phyloP scores from a whole-genome alignment of 306 rosid genomes.

The Fragaria iinumae region DNA sequence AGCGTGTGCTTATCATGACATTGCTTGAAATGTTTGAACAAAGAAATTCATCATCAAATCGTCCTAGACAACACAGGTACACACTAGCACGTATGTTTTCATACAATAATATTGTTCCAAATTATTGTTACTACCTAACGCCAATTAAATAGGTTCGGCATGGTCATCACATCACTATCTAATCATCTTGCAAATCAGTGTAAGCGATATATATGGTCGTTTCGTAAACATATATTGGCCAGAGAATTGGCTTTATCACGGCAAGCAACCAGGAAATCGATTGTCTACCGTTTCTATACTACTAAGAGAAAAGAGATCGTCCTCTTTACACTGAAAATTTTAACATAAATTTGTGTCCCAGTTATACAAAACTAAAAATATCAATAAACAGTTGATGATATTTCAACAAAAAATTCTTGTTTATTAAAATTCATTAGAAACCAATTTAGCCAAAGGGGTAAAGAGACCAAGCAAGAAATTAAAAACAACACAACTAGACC shows the following conservation, averaged over 20 bases:
- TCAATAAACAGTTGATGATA: no score
- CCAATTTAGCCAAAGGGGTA: no score
- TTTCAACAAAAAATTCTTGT: no score
- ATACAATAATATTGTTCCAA: background rate
- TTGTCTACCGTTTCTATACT: no score
- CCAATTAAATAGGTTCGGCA: background rate
- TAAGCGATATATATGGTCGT: background rate
- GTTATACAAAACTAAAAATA: no score
- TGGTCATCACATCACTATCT: background rate
- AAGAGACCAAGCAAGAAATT: no score
- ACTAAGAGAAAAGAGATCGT: no score
- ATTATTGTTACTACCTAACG: background rate
- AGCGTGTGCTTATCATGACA: background rate
- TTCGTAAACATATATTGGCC: background rate
- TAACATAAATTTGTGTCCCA: no score
- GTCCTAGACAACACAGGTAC: background rate
- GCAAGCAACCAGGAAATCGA: no score
- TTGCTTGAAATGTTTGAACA: background rate
- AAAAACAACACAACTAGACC: no score
- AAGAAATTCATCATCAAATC: constrained; percentile 2
- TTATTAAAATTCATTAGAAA: no score
- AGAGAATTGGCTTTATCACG: background rate
- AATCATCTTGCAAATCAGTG: background rate
- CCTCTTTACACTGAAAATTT: no score
- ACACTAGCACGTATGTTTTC: background rate